Evolutionary conservation across 202 grass and related monocot species (phyloP), one percentile per base, ranked within the genome.

Genomic region (Elaeis oleifera): DNA sequence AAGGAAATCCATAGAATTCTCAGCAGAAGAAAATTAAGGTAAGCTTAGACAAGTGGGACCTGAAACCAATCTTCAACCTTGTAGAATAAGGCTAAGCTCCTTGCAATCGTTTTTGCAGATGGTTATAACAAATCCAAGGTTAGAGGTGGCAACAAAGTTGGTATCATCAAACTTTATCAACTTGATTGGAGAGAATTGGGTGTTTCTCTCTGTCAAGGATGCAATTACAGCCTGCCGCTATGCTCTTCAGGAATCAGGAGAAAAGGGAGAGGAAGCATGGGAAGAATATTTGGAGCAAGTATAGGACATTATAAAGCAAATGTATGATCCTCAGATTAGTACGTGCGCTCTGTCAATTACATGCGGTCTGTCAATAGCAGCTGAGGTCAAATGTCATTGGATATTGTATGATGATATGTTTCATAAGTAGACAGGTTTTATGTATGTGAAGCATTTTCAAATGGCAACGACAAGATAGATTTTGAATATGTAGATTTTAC

Each of bases 121-220:
- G 54, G 82, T 67, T 16, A 69, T 99, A 54, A 63, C 67, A 44
- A 92, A 99, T 60, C 94, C 94, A 0, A 89, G 72, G 39, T 29
- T 77, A 20, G 54, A 78, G 25, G 88, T 99, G 52, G 84, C 72
- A 29, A 80, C 84, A 63, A 99, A 89, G 65, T 73, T 99, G 78
- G 53, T 87, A 50, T 22, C 22, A 23, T 85, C 75, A 5, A 65
- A 78, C 19, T 91, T 57, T 68, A 80, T 97, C 54, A 57, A 72
- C 54, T 60, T 56, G 55, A 39, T 97, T 17, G 88, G 92, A 24
- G 74, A 88, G 59, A 71, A 91, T 23, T 76, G 79, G 76, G 71
- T 86, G 63, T 97, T 91, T 76, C 74, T 97, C 24, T 84, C 82
- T 1, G 51, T 89, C 27, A 85, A 84, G 49, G 92, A 91, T 24